Conservation (phyloP, 352 stramenopile genomes). For the Phytophthora uliginosa region DNA sequence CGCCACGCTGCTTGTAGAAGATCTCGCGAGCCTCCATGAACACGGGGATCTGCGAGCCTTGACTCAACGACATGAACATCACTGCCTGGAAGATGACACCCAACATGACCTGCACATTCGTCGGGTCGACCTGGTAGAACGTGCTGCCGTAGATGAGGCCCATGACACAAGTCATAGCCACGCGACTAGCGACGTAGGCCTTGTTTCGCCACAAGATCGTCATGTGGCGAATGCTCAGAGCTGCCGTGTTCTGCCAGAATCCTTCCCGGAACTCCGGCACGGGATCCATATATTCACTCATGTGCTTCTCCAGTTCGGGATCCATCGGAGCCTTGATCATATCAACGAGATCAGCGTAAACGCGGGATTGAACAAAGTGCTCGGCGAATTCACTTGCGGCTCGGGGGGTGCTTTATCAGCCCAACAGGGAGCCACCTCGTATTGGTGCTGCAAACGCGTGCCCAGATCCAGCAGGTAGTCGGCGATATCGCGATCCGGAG, state of each 20-base stretch:
- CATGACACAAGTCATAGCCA: slow-evolving; percentile 30
- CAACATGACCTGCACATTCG: slow-evolving; percentile 21
- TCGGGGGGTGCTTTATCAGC: slow-evolving; percentile 26
- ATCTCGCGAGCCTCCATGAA: slow-evolving; percentile 27
- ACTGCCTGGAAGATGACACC: slow-evolving; percentile 26
- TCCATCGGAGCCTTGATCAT: slow-evolving; percentile 30
- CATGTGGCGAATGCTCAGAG: slow-evolving; percentile 49
- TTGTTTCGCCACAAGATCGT: slow-evolving; percentile 52
- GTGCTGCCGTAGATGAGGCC: slow-evolving; percentile 19
- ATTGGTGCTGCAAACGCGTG: slow-evolving; percentile 41
- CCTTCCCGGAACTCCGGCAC: slow-evolving; percentile 33
- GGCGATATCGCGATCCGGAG: slow-evolving; percentile 16
- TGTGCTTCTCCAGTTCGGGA: slow-evolving; percentile 24
- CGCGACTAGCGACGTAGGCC: slow-evolving; percentile 28
- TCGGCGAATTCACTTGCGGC: slow-evolving; percentile 40
- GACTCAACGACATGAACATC: slow-evolving; percentile 26
- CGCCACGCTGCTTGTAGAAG: slow-evolving; percentile 22
- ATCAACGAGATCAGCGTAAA: slow-evolving; percentile 24
- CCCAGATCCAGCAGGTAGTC: slow-evolving; percentile 40
- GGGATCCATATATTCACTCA: slow-evolving; percentile 28
- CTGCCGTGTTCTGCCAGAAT: slow-evolving; percentile 19
- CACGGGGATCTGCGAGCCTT: slow-evolving; percentile 18
- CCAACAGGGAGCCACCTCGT: slow-evolving; percentile 27
- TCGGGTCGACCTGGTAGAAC: slow-evolving; percentile 16
- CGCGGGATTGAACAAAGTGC: slow-evolving; percentile 37